phyloP scores from a whole-genome alignment of 345 rosid genomes.

The Syzygium aqueum region DNA sequence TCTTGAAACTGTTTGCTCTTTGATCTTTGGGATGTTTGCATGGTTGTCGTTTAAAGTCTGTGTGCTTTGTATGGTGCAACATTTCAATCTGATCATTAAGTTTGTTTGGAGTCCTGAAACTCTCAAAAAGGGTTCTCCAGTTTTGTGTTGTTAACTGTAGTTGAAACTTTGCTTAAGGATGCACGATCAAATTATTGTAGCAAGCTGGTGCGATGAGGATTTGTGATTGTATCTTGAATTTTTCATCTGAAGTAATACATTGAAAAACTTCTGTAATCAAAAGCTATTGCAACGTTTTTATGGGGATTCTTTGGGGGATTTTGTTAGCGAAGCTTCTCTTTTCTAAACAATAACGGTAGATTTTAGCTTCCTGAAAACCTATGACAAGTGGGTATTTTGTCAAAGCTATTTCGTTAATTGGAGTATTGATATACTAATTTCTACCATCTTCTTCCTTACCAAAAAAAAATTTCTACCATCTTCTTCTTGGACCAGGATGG shows the following conservation, averaged over 20 bases:
- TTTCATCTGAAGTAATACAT: background rate
- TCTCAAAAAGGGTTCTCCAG: background rate
- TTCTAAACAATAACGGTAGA: background rate
- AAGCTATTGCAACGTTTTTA: background rate
- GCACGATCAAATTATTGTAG: background rate
- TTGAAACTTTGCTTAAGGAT: background rate
- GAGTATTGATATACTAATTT: background rate
- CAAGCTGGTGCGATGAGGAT: background rate
- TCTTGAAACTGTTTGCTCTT: background rate
- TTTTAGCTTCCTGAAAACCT: background rate
- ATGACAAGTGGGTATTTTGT: background rate
- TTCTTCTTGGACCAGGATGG: constrained; percentile 51
- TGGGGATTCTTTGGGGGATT: background rate
- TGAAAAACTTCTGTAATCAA: background rate
- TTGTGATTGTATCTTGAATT: background rate
- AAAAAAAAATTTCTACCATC: background rate
- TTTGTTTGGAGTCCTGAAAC: background rate
- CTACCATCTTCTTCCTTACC: background rate
- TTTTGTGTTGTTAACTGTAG: background rate
- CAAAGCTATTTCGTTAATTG: background rate
- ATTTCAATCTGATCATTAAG: background rate
- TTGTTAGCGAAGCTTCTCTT: background rate
- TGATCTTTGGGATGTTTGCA: background rate
- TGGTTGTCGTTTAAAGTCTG: background rate
- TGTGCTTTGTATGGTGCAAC: background rate